Evolutionary conservation across 2,329 filamentous ascomycete genomes (phyloP).

Genomic region (Fusarium musae): DNA sequence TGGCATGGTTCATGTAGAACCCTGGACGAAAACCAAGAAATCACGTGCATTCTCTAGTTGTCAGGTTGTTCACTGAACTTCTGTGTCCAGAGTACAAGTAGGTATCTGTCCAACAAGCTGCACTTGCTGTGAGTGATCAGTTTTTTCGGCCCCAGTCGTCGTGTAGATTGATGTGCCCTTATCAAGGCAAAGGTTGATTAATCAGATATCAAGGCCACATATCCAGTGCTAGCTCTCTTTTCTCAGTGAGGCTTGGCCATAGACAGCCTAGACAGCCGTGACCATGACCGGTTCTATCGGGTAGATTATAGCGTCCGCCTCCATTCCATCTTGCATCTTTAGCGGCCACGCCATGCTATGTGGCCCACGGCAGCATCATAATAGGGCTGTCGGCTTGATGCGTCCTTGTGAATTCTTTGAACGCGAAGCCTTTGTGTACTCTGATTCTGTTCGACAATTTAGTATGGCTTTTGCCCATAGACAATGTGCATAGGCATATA

Average conservation of each 20-base stretch:
- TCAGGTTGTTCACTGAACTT: not conserved
- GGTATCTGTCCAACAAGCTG: not conserved
- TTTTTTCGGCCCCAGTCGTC: not conserved
- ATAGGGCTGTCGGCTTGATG: not conserved
- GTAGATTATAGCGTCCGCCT: slow-evolving; percentile 6
- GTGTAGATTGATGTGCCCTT: not conserved
- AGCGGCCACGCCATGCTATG: slow-evolving; percentile 5
- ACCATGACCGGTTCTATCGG: not conserved
- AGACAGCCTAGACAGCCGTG: slow-evolving; percentile 1
- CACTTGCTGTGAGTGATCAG: not conserved
- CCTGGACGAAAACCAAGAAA: not conserved
- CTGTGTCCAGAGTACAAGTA: not conserved
- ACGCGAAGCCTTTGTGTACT: not conserved
- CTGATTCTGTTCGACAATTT: slow-evolving; percentile 5
- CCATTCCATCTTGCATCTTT: slow-evolving; percentile 4
- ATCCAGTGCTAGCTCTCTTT: not conserved
- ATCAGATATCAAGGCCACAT: not conserved
- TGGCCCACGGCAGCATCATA: not conserved
- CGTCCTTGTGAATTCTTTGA: not conserved
- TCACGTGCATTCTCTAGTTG: not conserved
- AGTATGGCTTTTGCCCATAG: slow-evolving; percentile 63
- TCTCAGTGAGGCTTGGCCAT: not conserved
- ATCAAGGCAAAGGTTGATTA: not conserved
- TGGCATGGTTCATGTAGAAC: not conserved
- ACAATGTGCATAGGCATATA: slow-evolving; percentile 68